phyloP scores from a whole-genome alignment of 768 basidiomycete genomes.

The Roridomyces roridus region DNA sequence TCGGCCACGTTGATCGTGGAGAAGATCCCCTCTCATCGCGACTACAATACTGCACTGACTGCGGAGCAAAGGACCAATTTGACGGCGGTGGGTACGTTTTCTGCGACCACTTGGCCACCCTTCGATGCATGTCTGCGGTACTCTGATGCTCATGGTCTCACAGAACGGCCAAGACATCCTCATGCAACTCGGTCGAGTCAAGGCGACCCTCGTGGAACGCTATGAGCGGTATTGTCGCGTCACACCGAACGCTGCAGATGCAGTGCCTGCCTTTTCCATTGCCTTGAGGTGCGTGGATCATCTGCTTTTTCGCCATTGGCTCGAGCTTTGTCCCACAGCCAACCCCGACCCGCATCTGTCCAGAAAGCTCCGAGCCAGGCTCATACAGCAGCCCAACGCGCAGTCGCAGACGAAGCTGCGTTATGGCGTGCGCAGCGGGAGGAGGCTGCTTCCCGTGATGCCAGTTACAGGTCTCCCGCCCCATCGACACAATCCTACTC shows the following conservation, averaged over 20 bases:
- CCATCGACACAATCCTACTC: neutral
- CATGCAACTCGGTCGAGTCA: constrained; percentile 67
- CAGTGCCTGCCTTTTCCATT: constrained; percentile 3
- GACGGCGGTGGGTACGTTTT: constrained; percentile 59
- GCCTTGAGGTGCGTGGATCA: neutral
- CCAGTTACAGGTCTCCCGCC: neutral
- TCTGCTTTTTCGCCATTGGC: no score
- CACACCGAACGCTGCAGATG: neutral
- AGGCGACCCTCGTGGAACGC: constrained; percentile 65
- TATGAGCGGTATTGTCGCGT: constrained; percentile 45
- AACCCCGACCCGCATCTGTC: no score
- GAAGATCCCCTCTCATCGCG: constrained; percentile 74
- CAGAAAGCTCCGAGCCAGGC: neutral
- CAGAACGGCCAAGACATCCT: constrained; percentile 83
- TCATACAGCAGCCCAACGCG: constrained; percentile 3
- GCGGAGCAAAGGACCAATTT: constrained; percentile 69
- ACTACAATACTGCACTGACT: constrained; percentile 63
- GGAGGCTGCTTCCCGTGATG: constrained; percentile 2
- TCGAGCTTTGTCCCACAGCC: no score
- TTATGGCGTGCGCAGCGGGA: constrained; percentile 13
- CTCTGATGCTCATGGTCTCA: constrained; percentile 23
- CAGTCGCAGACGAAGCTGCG: constrained; percentile 5
- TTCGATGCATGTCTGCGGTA: neutral
- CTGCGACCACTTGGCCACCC: neutral
- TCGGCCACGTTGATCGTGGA: constrained; percentile 83